These are phyloP conservation scores for Aspergillus homomorphus DNA, from an alignment of 495 filamentous ascomycete species.

Conservation along the genomic window DNA sequence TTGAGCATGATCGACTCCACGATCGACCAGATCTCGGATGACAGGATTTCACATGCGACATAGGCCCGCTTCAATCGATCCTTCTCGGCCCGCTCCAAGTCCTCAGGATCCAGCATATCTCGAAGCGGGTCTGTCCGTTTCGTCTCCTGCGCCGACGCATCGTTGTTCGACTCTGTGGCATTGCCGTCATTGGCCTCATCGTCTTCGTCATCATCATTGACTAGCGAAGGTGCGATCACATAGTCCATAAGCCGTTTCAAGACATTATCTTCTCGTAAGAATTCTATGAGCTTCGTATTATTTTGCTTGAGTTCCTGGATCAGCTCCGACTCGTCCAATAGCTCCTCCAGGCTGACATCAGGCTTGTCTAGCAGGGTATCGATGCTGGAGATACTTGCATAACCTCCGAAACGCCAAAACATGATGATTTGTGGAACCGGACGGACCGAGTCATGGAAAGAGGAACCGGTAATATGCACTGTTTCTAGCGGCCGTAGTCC, in stretches of 20 bases:
- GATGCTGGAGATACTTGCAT: constrained; percentile 93
- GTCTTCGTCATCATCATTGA: constrained; percentile 62
- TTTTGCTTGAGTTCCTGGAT: constrained; percentile 98
- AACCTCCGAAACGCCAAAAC: constrained; percentile 99
- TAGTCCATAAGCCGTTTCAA: constrained; percentile 87
- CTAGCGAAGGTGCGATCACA: constrained; percentile 72
- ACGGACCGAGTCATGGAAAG: constrained; percentile 42
- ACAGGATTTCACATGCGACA: constrained; percentile 86
- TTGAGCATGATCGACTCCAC: constrained; percentile 88
- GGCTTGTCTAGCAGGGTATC: constrained; percentile 95
- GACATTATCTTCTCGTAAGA: constrained; percentile 80
- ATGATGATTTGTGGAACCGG: constrained; percentile 61
- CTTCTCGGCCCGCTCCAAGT: constrained; percentile 77
- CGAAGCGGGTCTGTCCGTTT: constrained; percentile 48
- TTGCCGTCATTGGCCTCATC: constrained; percentile 49
- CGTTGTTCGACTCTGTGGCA: constrained; percentile 33
- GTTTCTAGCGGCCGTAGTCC: constrained; percentile 13
- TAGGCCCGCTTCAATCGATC: constrained; percentile 87
- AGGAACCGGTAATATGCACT: constrained; percentile 21
- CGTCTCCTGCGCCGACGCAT: constrained; percentile 37
- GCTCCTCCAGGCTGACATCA: constrained; percentile 89
- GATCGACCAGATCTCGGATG: constrained; percentile 95
- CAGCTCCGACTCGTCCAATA: constrained; percentile 91
- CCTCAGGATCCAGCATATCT: constrained; percentile 50
- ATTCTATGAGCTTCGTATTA: constrained; percentile 97